Conservation (phyloP, 768 basidiomycete genomes). For the Xerocomus potaroensis region DNA sequence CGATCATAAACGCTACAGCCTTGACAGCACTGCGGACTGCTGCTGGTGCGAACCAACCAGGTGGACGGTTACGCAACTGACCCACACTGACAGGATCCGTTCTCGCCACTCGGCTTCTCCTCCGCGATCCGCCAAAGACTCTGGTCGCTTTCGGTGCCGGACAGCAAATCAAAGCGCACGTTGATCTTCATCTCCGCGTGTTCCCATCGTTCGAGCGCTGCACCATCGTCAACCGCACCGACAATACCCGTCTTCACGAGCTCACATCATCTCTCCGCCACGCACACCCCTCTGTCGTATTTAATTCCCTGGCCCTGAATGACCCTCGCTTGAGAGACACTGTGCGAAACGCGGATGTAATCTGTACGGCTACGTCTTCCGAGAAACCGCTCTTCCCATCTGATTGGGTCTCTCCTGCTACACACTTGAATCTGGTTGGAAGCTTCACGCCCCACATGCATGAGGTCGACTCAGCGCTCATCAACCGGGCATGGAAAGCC, state of each 20-base stretch:
- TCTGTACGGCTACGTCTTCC: slow-evolving; percentile 74
- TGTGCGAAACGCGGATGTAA: slow-evolving; percentile 37
- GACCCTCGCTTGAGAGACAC: slow-evolving; percentile 9
- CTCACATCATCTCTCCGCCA: slow-evolving; percentile 33
- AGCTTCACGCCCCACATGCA: slow-evolving; percentile 80
- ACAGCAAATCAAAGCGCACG: slow-evolving; percentile 62
- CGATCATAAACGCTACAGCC: slow-evolving; percentile 70
- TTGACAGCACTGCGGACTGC: slow-evolving; percentile 82
- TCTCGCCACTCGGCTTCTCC: slow-evolving; percentile 56
- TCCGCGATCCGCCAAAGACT: slow-evolving; percentile 35
- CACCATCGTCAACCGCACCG: slow-evolving; percentile 60
- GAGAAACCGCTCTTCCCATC: slow-evolving; percentile 66
- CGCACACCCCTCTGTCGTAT: slow-evolving; percentile 23
- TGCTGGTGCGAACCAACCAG: slow-evolving; percentile 47
- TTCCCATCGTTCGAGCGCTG: slow-evolving; percentile 52
- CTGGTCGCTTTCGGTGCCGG: slow-evolving; percentile 73
- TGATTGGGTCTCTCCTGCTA: slow-evolving; percentile 53
- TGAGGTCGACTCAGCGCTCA: slow-evolving; percentile 60
- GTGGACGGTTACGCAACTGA: neutral
- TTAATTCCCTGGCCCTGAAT: slow-evolving; percentile 10
- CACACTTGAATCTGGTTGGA: slow-evolving; percentile 75
- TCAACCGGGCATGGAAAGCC: slow-evolving; percentile 52
- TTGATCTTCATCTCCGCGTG: slow-evolving; percentile 54
- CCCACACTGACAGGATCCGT: slow-evolving; percentile 54
- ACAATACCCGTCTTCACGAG: slow-evolving; percentile 42